Percentiles rank a stretch among this genome's conserved stretches.
phyloP scores from a whole-genome alignment of 2,329 filamentous ascomycete genomes.

The Aspergillus spinulosporus region DNA sequence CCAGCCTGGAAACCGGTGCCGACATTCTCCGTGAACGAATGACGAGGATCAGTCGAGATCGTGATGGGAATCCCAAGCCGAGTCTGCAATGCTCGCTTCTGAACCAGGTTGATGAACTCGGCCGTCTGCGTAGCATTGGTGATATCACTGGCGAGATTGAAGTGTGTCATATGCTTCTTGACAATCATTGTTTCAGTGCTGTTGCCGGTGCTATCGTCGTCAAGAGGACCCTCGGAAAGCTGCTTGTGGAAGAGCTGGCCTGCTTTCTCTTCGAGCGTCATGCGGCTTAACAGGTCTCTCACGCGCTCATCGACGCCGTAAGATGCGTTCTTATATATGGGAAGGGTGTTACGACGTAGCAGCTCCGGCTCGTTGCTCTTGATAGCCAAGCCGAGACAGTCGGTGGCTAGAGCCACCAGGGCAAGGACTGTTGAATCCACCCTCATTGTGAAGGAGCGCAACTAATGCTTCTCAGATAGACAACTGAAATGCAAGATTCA shows the following conservation, averaged over 20 bases:
- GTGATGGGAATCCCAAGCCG: constrained; percentile 7
- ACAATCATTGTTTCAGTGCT: background rate
- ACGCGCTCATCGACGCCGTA: background rate
- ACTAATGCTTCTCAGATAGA: background rate
- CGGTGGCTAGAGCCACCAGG: background rate
- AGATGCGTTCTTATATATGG: background rate
- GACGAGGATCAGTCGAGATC: background rate
- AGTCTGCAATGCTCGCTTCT: background rate
- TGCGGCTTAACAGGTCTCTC: background rate
- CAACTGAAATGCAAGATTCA: background rate
- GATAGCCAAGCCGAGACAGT: background rate
- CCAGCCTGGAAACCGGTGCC: constrained; percentile 48
- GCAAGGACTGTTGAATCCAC: background rate
- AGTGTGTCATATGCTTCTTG: background rate
- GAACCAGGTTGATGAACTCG: background rate
- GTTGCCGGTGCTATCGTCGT: background rate
- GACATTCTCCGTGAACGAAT: background rate
- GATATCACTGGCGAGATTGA: background rate
- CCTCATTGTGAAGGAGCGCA: background rate
- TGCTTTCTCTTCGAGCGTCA: constrained; percentile 5
- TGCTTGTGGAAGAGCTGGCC: constrained; percentile 1
- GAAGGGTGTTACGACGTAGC: background rate
- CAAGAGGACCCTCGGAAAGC: background rate
- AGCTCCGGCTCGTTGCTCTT: background rate
- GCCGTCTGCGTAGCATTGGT: background rate